Base-by-base conservation (phyloP, 2,329 filamentous ascomycete genomes). In the Coniella vitis region DNA sequence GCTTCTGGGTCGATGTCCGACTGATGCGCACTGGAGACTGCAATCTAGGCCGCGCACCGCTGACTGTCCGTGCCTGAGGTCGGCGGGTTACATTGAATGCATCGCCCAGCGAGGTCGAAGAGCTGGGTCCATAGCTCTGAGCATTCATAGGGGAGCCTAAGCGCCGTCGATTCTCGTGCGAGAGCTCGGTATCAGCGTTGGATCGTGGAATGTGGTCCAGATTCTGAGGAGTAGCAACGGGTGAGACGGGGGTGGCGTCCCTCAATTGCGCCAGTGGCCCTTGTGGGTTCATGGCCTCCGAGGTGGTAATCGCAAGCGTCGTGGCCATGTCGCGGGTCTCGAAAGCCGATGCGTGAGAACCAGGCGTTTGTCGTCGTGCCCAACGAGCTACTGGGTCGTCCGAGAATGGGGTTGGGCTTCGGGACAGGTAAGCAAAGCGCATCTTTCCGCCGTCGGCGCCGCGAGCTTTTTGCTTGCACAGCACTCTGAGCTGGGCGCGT, bases 221-320 rank as follows among this genome's bases (percentile, higher is more conserved):
- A 56, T 53, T 58, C 36, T 61, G 55, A 48, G 54, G 45, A 20
- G 54, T 40, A 16, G 45, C 34, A 13, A 40, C 49, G 9, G 38
- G 42, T 13, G 58, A 56, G 41, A 64, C 63, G 3, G 60, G 56
- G 4, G 60, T 63, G 3, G 74, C 75, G 47, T 66, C 67, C n/a
- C 77, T 74, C 37, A 84, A 69, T 56, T 78, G 76, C 2, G 81
- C 80, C 47, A 86, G 59, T 9, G 80, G 78, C 3, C 79, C 81
- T 46, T 77, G 68, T 0, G 74, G 76, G 56, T 83, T 76, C 82
- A 86, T 85, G 2, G 74, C 74, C 37, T 83, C 78, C 2, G 81
- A 74, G 1, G 81, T 84, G 65, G 78, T 82, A 25, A 83, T 66
- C 1, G 74, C 71, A 45, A 86, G 69, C 10, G 82, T 85, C 58